Conservation (phyloP, 495 filamentous ascomycete genomes). For the Tuber indicum region DNA sequence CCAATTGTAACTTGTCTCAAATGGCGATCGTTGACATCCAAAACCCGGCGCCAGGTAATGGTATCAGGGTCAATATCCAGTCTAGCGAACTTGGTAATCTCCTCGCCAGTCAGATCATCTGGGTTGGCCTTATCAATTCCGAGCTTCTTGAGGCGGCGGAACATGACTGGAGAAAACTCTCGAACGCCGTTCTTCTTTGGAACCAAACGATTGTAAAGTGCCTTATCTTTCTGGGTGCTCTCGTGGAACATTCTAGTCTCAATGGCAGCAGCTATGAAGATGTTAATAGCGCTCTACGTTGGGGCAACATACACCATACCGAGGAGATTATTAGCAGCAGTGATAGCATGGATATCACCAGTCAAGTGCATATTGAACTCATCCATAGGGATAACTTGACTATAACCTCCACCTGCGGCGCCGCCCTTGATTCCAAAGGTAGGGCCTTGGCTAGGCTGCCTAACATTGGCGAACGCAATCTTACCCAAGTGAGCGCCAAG, state of each 20-base stretch:
- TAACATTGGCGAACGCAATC: constrained; percentile 89
- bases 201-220: constrained; percentile 83
- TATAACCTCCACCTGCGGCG: constrained; percentile 93
- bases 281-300: constrained; percentile 6
- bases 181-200: constrained; percentile 84
- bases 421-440: constrained; percentile 99
- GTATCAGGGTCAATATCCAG: constrained; percentile 94
- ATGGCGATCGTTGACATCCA: constrained; percentile 96
- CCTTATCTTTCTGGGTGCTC: constrained; percentile 80
- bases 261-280: constrained; percentile 67
- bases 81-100: constrained; percentile 78
- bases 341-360: constrained; percentile 95
- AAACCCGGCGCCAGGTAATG: constrained; percentile 91
- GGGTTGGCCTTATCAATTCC: constrained; percentile 93
- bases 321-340: constrained; percentile 96
- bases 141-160: constrained; percentile 84
- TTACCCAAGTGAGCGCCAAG: constrained; percentile 80
- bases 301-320: constrained; percentile 13
- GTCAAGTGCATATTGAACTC: constrained; percentile 98
- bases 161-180: constrained; percentile 80
- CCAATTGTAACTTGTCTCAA: constrained; percentile 82
- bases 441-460: constrained; percentile 93
- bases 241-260: constrained; percentile 99
- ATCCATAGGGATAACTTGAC: constrained; percentile 98
- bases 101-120: constrained; percentile 79